phyloP scores from a whole-genome alignment of 2,329 filamentous ascomycete species.

The Ophiostoma novo-ulmi region DNA sequence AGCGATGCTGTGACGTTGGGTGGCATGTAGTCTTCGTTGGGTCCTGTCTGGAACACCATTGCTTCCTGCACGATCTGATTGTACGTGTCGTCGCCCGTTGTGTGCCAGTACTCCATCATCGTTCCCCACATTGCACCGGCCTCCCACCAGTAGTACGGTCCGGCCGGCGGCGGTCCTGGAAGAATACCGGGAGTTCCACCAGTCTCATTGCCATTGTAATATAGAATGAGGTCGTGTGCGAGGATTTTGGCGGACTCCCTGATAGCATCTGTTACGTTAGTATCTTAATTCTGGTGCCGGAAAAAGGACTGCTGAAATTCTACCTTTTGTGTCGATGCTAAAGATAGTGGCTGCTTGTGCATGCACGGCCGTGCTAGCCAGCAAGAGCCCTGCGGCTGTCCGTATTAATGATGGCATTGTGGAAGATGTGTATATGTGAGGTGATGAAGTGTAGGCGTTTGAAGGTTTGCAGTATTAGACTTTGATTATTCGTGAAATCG shows the following conservation, averaged over 20 bases:
- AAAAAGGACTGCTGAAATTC: not conserved
- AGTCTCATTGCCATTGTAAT: conserved; percentile 33
- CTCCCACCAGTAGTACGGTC: conserved; percentile 36
- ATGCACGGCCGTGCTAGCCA: conserved; percentile 14
- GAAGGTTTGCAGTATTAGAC: not conserved
- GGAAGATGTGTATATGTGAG: not conserved
- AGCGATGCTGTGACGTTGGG: conserved; percentile 39
- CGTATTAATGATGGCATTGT: conserved; percentile 1
- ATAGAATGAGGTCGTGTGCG: conserved; percentile 32
- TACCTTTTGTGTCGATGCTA: conserved; percentile 24
- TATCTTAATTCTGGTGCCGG: not conserved
- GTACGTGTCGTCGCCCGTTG: conserved; percentile 46
- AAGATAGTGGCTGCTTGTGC: conserved; percentile 17
- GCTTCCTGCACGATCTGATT: conserved; percentile 45
- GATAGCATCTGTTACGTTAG: conserved; percentile 25
- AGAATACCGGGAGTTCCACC: conserved; percentile 33
- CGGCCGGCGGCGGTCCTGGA: conserved; percentile 32
- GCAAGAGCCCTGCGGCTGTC: conserved; percentile 4
- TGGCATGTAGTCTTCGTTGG: conserved; percentile 47
- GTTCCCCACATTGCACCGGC: conserved; percentile 33
- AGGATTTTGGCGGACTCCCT: conserved; percentile 27
- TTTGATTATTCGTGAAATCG: not conserved
- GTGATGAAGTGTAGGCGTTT: not conserved
- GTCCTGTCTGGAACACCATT: conserved; percentile 44
- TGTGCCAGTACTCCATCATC: conserved; percentile 39